These are phyloP conservation scores for Cladosporium sp. DNA, from an alignment of 2,329 filamentous ascomycete genomes.

Conservation along the genomic window DNA sequence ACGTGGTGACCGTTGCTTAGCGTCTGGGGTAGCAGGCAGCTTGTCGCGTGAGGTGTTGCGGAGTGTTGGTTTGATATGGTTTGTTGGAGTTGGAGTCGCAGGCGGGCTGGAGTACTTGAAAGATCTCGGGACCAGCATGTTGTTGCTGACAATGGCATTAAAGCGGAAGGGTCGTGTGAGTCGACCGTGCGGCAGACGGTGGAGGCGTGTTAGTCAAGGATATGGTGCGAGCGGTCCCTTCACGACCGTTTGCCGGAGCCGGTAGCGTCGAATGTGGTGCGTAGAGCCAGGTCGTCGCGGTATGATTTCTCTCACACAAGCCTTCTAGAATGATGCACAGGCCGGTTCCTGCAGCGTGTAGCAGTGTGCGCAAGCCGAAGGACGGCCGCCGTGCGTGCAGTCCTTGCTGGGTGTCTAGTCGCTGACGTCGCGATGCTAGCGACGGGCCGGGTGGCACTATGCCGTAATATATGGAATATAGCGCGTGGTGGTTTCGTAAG, in stretches of 20 bases:
- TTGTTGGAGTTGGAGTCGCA: slow-evolving; percentile 24
- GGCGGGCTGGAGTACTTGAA: slow-evolving; percentile 45
- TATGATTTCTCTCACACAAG: background rate
- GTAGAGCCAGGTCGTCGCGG: background rate
- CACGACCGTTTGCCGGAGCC: slow-evolving; percentile 9
- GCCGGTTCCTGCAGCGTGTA: slow-evolving; percentile 17
- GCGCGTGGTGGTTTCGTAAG: background rate
- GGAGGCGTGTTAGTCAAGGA: slow-evolving; percentile 17
- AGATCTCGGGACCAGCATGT: slow-evolving; percentile 49
- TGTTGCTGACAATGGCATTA: slow-evolving; percentile 18
- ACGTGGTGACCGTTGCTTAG: background rate
- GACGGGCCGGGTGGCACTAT: slow-evolving; percentile 9
- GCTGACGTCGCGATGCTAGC: slow-evolving; percentile 13
- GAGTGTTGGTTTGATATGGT: slow-evolving; percentile 10
- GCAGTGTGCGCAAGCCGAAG: slow-evolving; percentile 16
- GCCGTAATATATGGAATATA: slow-evolving; percentile 14
- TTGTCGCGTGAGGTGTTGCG: slow-evolving; percentile 12
- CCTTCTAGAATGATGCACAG: slow-evolving; percentile 19
- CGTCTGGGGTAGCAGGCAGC: background rate
- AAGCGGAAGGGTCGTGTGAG: slow-evolving; percentile 17
- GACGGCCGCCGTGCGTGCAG: slow-evolving; percentile 9
- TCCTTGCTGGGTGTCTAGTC: slow-evolving; percentile 10
- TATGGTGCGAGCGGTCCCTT: slow-evolving; percentile 1
- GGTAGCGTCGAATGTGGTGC: slow-evolving; percentile 2
- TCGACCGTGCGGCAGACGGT: slow-evolving; percentile 12